A percentile compares a stretch with the other conserved stretches of the same genome.
phyloP scores from a whole-genome alignment of 2,329 filamentous ascomycete species.

The Colletotrichum costaricense region DNA sequence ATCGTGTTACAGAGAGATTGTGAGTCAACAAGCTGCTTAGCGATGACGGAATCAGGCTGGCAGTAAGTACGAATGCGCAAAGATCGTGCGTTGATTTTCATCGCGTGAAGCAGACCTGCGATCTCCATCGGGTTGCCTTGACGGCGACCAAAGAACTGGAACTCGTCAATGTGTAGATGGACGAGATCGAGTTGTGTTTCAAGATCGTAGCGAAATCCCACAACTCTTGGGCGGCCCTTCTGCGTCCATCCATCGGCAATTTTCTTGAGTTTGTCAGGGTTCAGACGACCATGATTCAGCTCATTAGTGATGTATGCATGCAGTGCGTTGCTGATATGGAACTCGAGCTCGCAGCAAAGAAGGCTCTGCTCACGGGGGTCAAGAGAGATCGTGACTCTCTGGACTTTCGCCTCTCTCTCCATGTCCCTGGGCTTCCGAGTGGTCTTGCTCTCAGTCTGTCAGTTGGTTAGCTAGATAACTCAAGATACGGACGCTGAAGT shows the following conservation, averaged over 20 bases:
- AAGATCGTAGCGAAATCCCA: slow-evolving; percentile 69
- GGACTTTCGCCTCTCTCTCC: slow-evolving; percentile 40
- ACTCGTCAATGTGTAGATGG: slow-evolving; percentile 59
- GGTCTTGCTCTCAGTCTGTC: slow-evolving; percentile 51
- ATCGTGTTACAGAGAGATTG: slow-evolving; percentile 63
- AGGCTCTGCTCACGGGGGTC: slow-evolving; percentile 67
- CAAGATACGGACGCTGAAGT: neutral
- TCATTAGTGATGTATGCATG: slow-evolving; percentile 65
- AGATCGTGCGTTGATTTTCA: slow-evolving; percentile 63
- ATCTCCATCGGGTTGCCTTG: slow-evolving; percentile 57
- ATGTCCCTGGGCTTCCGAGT: slow-evolving; percentile 46
- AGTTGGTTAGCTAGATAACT: neutral
- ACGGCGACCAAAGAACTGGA: slow-evolving; percentile 64
- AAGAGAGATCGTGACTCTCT: slow-evolving; percentile 60
- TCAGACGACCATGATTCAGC: slow-evolving; percentile 65
- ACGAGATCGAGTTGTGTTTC: slow-evolving; percentile 71
- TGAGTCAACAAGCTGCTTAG: slow-evolving; percentile 67
- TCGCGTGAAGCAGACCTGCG: slow-evolving; percentile 60
- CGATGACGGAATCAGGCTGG: slow-evolving; percentile 67
- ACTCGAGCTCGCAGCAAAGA: slow-evolving; percentile 70
- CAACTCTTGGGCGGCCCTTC: slow-evolving; percentile 64
- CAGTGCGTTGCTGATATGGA: slow-evolving; percentile 60
- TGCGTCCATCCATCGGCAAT: slow-evolving; percentile 63
- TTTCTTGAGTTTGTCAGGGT: slow-evolving; percentile 61
- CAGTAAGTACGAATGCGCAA: slow-evolving; percentile 68